A percentile compares a stretch with the other conserved stretches of the same genome.
Conservation (phyloP, 1,139 yeast genomes). For the Saccharomyces hybrid region DNA sequence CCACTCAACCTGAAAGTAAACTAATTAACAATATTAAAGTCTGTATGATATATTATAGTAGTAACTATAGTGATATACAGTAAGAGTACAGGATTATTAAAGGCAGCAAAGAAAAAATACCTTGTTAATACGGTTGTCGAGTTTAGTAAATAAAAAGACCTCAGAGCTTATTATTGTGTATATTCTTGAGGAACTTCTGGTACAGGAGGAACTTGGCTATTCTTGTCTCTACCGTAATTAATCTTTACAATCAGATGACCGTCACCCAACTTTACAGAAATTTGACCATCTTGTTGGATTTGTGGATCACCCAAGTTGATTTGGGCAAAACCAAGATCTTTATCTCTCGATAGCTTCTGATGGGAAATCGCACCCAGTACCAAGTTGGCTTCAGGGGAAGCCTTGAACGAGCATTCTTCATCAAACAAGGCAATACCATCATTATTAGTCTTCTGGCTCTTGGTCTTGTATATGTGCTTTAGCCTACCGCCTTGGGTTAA, state of each 20-base stretch:
- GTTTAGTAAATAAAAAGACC: not conserved
- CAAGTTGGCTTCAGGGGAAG: conserved; percentile 52
- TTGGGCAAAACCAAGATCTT: conserved; percentile 52
- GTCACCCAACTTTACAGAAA: conserved; percentile 25
- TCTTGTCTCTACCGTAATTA: conserved; percentile 15
- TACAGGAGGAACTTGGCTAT: conserved; percentile 20
- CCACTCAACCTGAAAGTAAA: too few species aligned
- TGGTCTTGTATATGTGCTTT: conserved; percentile 60
- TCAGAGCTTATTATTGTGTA: not conserved
- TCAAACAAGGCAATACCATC: conserved; percentile 48
- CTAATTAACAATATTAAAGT: not conserved
- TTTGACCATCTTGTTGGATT: conserved; percentile 26
- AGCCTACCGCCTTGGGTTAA: conserved; percentile 46
- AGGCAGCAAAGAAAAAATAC: not conserved
- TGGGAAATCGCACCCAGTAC: conserved; percentile 56
- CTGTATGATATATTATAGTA: not conserved
- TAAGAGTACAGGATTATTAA: not conserved
- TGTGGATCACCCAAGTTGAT: conserved; percentile 28
- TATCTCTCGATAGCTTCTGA: conserved; percentile 68
- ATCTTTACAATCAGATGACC: conserved; percentile 28
- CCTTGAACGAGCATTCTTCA: conserved; percentile 62
- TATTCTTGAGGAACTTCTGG: conserved; percentile 12
- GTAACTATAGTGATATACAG: not conserved
- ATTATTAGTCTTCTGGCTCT: conserved; percentile 46
- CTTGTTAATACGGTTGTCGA: not conserved